phyloP scores from a whole-genome alignment of 2,329 filamentous ascomycete genomes.

The Bipolaris oryzae region DNA sequence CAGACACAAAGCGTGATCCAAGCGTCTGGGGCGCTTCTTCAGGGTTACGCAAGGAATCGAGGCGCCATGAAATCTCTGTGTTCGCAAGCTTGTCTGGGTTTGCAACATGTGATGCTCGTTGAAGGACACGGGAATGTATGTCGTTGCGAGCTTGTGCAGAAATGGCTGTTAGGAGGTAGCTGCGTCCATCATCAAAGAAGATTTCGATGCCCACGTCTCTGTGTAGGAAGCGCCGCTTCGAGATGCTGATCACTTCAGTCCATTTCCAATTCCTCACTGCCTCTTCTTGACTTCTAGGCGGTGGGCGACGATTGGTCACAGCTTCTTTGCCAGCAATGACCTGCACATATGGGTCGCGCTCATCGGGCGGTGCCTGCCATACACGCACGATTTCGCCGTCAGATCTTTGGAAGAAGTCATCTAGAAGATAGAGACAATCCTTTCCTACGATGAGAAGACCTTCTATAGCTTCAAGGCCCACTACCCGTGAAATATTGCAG shows the following conservation, averaged over 20 bases:
- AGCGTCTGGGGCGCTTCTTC: slow-evolving; percentile 70
- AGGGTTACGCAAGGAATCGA: slow-evolving; percentile 78
- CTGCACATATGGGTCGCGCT: slow-evolving; percentile 92
- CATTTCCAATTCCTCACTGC: slow-evolving; percentile 92
- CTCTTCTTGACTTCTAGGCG: slow-evolving; percentile 56
- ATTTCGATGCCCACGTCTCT: slow-evolving; percentile 95
- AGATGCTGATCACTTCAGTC: slow-evolving; percentile 92
- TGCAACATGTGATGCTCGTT: slow-evolving; percentile 79
- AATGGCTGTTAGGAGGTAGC: slow-evolving; percentile 87
- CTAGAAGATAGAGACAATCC: slow-evolving; percentile 89
- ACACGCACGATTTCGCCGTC: slow-evolving; percentile 98
- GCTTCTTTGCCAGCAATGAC: slow-evolving; percentile 84
- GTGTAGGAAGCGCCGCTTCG: slow-evolving; percentile 93
- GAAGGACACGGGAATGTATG: slow-evolving; percentile 75
- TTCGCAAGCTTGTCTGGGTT: slow-evolving; percentile 72
- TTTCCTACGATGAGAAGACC: slow-evolving; percentile 93
- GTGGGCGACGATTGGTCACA: slow-evolving; percentile 53
- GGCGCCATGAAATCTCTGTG: slow-evolving; percentile 87
- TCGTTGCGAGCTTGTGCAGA: slow-evolving; percentile 77
- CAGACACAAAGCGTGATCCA: slow-evolving; percentile 87
- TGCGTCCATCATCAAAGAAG: slow-evolving; percentile 95
- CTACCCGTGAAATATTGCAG: slow-evolving; percentile 92
- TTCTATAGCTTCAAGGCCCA: slow-evolving; percentile 91
- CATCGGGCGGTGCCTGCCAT: slow-evolving; percentile 88
- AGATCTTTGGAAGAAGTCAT: slow-evolving; percentile 92